Evolutionary conservation across 78 protist species (phyloP).

Genomic region (Cavenderia fasciculata): DNA sequence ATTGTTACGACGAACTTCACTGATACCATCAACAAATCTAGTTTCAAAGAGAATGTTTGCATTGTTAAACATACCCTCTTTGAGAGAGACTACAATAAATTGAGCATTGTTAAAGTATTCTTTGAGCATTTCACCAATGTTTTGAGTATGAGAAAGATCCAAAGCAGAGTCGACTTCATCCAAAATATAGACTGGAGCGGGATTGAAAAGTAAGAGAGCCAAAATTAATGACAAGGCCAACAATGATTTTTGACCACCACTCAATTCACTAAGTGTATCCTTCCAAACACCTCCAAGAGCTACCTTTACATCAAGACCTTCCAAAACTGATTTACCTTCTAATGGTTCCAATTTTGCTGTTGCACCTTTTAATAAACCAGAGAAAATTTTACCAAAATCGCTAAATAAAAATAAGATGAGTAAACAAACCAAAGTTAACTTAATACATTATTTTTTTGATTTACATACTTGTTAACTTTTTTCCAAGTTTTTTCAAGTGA

Average conservation of each 20-base stretch:
- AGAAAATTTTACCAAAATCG: constrained; percentile 95
- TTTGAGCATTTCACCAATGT: constrained; percentile 92
- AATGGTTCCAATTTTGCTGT: constrained; percentile 84
- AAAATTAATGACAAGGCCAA: constrained; percentile 98
- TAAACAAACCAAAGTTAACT: constrained; percentile 26
- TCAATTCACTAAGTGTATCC: constrained; percentile 96
- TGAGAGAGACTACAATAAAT: constrained; percentile 95
- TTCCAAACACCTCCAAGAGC: constrained; percentile 98
- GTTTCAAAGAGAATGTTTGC: constrained; percentile 97
- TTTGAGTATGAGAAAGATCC: constrained; percentile 98
- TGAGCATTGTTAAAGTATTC: constrained; percentile 89
- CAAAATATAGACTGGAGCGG: constrained; percentile 99
- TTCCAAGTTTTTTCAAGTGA: constrained; percentile 90
- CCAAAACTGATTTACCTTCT: constrained; percentile 62
- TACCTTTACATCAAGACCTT: constrained; percentile 88
- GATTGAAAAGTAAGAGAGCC: constrained; percentile 97
- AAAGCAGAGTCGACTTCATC: constrained; percentile 99
- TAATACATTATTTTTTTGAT: background rate
- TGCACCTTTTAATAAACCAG: constrained; percentile 96
- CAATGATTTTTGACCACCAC: constrained; percentile 98
- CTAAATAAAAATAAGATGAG: background rate
- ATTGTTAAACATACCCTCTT: constrained; percentile 95
- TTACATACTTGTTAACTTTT: constrained; percentile 82
- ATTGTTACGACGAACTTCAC: too few relatives aligned
- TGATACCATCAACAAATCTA: constrained; percentile 89